Evolutionary conservation across 176 grass and related monocot species (phyloP), one percentile per base, ranked within the genome.

Genomic region (Alloteropsis semialata): DNA sequence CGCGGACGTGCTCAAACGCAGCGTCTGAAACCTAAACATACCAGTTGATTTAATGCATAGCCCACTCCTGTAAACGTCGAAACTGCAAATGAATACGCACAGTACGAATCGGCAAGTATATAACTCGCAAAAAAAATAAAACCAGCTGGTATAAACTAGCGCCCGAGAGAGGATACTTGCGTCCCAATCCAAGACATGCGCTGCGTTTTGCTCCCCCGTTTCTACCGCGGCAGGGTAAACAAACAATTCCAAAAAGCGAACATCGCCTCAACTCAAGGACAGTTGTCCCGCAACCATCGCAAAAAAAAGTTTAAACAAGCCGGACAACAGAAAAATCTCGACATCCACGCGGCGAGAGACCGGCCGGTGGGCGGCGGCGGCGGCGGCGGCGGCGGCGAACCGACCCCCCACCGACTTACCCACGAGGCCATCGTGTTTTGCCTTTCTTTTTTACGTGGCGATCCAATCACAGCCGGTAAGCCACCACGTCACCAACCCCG

Each of bases 351-450:
- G 61, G 45, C 62, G 14, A 25, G 5, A 38, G 25, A 38, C 8
- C 21, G 25, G 13, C 34, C 29, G 18, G 44, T 37, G 10, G 24
- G 55, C 70, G n/a, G n/a, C n/a, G n/a, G n/a, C n/a, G n/a, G n/a
- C n/a, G n/a, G n/a, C n/a, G n/a, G n/a, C n/a, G 46, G 56, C 71
- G 28, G 65, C 74, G n/a, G 45, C 63, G 8, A 82, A 50, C 77
- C 64, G 82, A 81, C 82, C 88, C n/a, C 81, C 82, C 78, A 14
- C 78, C 88, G 64, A 89, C 64, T 17, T 84, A 0, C 41, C 4
- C 45, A 66, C 66, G 38, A 16, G 12, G 38, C 11, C 66, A 2
- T 43, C 39, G 66, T n/a, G n/a, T n/a, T n/a, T n/a, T n/a, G n/a
- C n/a, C n/a, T 15, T 44, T 27, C 22, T 14, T 69, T 69, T n/a